Evolutionary conservation across 805 yeast species (phyloP).

Genomic region (Saccharomyces paradoxus): DNA sequence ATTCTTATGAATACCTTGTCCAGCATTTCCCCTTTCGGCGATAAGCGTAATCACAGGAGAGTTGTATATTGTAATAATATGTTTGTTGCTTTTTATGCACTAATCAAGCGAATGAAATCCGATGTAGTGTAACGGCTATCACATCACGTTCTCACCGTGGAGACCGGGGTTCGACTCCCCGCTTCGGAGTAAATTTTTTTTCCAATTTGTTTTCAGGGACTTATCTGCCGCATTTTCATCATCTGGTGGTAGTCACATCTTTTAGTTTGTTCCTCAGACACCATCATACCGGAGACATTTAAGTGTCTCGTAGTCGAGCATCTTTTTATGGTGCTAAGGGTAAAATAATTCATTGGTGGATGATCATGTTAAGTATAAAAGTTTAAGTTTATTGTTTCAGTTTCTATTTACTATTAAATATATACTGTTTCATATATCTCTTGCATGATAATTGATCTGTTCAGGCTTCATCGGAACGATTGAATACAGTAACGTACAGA

Average conservation of each 20-base stretch:
- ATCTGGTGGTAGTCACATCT: no score
- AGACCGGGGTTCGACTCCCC: conserved; percentile 23
- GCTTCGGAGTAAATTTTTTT: conserved; percentile 10
- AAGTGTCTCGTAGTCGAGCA: no score
- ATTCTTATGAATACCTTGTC: no score
- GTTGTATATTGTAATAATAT: no score
- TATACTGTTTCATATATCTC: background rate
- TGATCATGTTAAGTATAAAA: background rate
- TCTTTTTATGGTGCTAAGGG: no score
- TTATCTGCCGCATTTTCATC: no score
- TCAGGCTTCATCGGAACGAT: conserved; percentile 3
- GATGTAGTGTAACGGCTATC: conserved; percentile 23
- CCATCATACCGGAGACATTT: no score
- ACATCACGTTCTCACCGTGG: conserved; percentile 23
- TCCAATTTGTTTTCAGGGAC: no score
- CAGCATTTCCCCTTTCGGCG: no score
- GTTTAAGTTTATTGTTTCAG: background rate
- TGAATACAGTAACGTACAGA: conserved; percentile 32
- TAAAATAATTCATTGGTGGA: no score
- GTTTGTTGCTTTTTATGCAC: background rate
- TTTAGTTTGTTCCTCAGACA: no score
- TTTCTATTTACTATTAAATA: background rate
- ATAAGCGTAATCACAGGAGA: no score
- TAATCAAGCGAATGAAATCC: conserved; percentile 4
- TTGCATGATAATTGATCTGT: background rate